phyloP scores from a whole-genome alignment of 1,139 yeast genomes.

The Candida dubliniensis region DNA sequence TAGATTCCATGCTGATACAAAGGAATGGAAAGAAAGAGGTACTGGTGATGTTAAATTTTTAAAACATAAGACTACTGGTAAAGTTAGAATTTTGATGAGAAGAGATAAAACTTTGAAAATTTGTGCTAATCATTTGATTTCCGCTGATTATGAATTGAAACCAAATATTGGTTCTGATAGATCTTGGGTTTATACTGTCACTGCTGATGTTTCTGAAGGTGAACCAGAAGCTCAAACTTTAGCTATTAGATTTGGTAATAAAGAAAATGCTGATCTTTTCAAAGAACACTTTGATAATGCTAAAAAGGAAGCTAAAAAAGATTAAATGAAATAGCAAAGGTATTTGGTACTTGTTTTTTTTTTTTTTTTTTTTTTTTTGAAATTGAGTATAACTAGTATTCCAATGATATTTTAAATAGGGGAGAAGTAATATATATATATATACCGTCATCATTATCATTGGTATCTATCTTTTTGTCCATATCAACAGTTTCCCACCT shows the following conservation, averaged over 20 bases:
- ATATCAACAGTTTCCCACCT: too few species aligned
- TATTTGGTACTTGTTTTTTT: background rate
- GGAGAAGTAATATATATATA: too few species aligned
- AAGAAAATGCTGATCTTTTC: conserved; percentile 95
- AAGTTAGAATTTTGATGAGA: conserved; percentile 93
- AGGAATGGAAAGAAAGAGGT: conserved; percentile 99
- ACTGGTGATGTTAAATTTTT: conserved; percentile 97
- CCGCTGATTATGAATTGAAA: conserved; percentile 80
- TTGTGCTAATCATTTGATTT: conserved; percentile 93
- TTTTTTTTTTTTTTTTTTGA: background rate
- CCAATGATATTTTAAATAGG: too few species aligned
- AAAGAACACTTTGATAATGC: conserved; percentile 80
- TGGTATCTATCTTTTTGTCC: too few species aligned
- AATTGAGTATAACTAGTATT: background rate
- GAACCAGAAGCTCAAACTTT: conserved; percentile 94
- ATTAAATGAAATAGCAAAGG: background rate
- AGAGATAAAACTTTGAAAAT: conserved; percentile 97
- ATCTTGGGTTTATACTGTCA: conserved; percentile 95
- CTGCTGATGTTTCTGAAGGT: conserved; percentile 95
- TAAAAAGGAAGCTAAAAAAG: conserved; percentile 12
- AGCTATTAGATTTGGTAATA: conserved; percentile 95
- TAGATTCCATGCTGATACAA: conserved; percentile 76
- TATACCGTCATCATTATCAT: too few species aligned
- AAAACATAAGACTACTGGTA: conserved; percentile 80
- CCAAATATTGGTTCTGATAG: conserved; percentile 97